Percentiles rank a stretch among this genome's conserved stretches.
These are phyloP conservation scores for Thymus quinquecostatus DNA, from an alignment of 257 asterid genomes.

Conservation along the genomic window DNA sequence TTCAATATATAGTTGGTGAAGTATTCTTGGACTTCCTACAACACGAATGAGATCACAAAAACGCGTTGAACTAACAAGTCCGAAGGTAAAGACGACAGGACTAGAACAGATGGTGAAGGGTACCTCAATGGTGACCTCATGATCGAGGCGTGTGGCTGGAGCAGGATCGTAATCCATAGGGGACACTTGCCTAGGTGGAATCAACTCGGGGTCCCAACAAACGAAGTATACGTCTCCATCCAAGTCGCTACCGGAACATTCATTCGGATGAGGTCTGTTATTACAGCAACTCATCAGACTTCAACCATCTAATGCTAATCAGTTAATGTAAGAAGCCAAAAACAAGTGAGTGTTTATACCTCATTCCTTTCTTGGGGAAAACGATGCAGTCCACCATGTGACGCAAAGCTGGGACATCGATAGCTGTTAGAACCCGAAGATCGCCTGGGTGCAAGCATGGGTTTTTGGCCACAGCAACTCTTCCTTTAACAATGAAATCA, in stretches of 20 bases:
- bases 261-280: constrained; percentile 93
- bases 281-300: constrained; percentile 14
- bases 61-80: no score
- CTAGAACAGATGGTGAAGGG: constrained; percentile 34
- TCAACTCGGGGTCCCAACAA: constrained; percentile 86
- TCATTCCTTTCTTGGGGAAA: constrained; percentile 72
- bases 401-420: constrained; percentile 55
- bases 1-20: constrained; percentile 84
- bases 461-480: constrained; percentile 79
- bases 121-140: constrained; percentile 83
- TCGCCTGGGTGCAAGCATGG: constrained; percentile 99
- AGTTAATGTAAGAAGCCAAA: no score
- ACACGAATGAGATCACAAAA: no score
- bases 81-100: no score
- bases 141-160: constrained; percentile 57
- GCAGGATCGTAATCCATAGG: constrained; percentile 89
- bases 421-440: constrained; percentile 71
- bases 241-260: constrained; percentile 98
- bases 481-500: constrained; percentile 43
- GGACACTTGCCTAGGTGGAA: constrained; percentile 49
- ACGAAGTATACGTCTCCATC: constrained; percentile 96
- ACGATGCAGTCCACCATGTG: constrained; percentile 95
- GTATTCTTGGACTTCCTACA: constrained; percentile 80
- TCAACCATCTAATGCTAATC: no score
- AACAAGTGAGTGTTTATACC: constrained; percentile 41